Evolutionary conservation across 257 asterid species (phyloP), one percentile per base, ranked within the genome.

Genomic region (Solanum infundibuliforme): DNA sequence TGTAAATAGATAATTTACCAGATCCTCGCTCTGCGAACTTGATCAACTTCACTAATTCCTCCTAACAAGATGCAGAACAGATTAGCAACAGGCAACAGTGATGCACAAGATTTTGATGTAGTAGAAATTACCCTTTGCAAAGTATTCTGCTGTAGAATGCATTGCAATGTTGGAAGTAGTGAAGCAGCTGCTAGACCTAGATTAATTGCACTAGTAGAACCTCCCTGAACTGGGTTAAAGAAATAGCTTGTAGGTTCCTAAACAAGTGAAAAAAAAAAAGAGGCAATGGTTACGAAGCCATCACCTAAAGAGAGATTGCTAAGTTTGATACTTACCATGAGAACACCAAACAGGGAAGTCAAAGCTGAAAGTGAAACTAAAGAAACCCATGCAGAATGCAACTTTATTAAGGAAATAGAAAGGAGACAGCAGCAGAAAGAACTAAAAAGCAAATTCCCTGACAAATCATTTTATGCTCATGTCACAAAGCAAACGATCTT

Each of bases 21-120:
- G 98, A 93, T 72, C 92, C 87, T 89, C 93, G 99, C 91, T 94
- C 99, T 76, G 94, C 92, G 87, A 92, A 94, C 92, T 94, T 94
- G 83, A 97, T 92, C 96, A 96, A 62, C 91, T 92, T 97, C 87
- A 89, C 35, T 86, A 96, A 62, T 91, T 92, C 99, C 84, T 96
- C 99, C 99, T 97, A 93, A 87, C 34, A 91, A 89, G 89, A 90
- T 48, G 84, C 52, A 68, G 84, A 88, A 65, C 8, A 88, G 55
- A 74, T 94, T 76, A 94, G 92, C 86, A 89, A 82, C 87, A 85
- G 86, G 60, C 65, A 87, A 88, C 5, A 66, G 74, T 25, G 87
- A 52, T 81, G 77, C 85, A 52, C 36, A 88, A 68, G 31, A 66
- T 66, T 66, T 73, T 6, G 90, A 89, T 46, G 86, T 83, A 86